A percentile compares a stretch with the other conserved stretches of the same genome.
phyloP scores from a whole-genome alignment of 495 filamentous ascomycete species.

The Aspergillus hancockii region DNA sequence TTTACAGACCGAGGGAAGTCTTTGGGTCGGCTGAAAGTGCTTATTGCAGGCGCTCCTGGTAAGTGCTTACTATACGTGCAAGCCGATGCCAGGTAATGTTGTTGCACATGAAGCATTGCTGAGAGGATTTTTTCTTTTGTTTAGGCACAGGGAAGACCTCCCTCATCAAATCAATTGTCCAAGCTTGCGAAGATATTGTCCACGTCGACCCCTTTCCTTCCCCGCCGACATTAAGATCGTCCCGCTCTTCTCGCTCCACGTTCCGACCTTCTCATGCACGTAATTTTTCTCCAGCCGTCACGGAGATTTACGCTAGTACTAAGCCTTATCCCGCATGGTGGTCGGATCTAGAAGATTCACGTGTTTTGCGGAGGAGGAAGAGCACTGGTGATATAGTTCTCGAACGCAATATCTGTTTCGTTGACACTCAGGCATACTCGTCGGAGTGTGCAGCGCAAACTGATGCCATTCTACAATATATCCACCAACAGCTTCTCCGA shows the following conservation, averaged over 20 bases:
- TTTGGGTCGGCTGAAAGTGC: constrained; percentile 83
- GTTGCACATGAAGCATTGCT: not conserved
- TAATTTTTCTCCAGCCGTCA: constrained; percentile 47
- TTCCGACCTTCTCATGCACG: constrained; percentile 35
- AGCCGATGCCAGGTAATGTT: not conserved
- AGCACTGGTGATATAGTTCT: constrained; percentile 79
- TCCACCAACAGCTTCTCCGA: constrained; percentile 70
- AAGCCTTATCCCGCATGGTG: constrained; percentile 93
- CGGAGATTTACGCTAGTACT: constrained; percentile 90
- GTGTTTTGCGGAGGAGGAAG: constrained; percentile 69
- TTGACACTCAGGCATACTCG: constrained; percentile 82
- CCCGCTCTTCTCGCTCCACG: constrained; percentile 28
- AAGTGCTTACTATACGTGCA: constrained; percentile 23
- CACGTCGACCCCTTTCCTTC: constrained; percentile 81
- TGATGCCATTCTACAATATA: constrained; percentile 69
- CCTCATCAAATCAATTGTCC: constrained; percentile 89
- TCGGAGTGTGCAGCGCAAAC: constrained; percentile 67
- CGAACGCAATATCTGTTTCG: constrained; percentile 92
- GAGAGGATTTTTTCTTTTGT: not conserved
- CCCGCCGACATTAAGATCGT: constrained; percentile 29
- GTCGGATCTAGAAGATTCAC: constrained; percentile 82
- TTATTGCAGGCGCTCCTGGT: constrained; percentile 85
- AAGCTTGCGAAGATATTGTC: constrained; percentile 93
- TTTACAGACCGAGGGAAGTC: constrained; percentile 86
- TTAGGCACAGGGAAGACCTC: constrained; percentile 79